phyloP scores from a whole-genome alignment of 2,329 filamentous ascomycete genomes.

The Monosporascus sp. region DNA sequence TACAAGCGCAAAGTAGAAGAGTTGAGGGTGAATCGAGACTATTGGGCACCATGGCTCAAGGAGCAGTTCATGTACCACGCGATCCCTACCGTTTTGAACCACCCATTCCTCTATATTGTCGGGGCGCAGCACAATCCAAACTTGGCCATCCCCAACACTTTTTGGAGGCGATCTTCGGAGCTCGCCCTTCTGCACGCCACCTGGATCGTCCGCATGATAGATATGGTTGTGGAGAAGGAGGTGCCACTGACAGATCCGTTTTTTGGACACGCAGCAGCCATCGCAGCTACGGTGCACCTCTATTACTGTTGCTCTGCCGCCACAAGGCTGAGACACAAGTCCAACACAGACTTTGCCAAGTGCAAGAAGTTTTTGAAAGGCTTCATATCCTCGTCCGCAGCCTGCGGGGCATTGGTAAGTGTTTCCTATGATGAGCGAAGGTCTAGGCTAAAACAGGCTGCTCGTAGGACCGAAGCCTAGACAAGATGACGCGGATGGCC shows the following conservation, averaged over 20 bases:
- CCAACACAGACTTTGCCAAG: conserved; percentile 46
- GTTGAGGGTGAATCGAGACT: conserved; percentile 37
- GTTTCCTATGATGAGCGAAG: background rate
- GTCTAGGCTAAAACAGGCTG: background rate
- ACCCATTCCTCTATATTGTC: conserved; percentile 49
- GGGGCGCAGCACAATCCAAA: conserved; percentile 47
- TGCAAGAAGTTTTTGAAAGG: conserved; percentile 43
- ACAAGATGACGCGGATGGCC: conserved; percentile 44
- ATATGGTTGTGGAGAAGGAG: conserved; percentile 48
- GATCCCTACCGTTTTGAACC: conserved; percentile 46
- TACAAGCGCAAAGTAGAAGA: conserved; percentile 44
- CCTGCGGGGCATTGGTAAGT: conserved; percentile 40
- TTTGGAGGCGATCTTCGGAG: conserved; percentile 48
- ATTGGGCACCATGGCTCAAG: conserved; percentile 49
- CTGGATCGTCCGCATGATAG: conserved; percentile 49
- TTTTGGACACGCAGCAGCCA: conserved; percentile 45
- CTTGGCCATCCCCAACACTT: conserved; percentile 47
- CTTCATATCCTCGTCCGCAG: conserved; percentile 42
- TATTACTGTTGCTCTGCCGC: conserved; percentile 49
- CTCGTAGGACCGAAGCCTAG: conserved; percentile 40
- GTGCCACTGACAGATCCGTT: conserved; percentile 45
- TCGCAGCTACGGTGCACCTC: conserved; percentile 48
- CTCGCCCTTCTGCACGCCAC: conserved; percentile 46
- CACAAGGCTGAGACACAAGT: conserved; percentile 43
- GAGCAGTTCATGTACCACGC: conserved; percentile 49